A percentile compares a stretch with the other conserved stretches of the same genome.
phyloP scores from a whole-genome alignment of 1,139 yeast species.

The Geotrichum candidum region DNA sequence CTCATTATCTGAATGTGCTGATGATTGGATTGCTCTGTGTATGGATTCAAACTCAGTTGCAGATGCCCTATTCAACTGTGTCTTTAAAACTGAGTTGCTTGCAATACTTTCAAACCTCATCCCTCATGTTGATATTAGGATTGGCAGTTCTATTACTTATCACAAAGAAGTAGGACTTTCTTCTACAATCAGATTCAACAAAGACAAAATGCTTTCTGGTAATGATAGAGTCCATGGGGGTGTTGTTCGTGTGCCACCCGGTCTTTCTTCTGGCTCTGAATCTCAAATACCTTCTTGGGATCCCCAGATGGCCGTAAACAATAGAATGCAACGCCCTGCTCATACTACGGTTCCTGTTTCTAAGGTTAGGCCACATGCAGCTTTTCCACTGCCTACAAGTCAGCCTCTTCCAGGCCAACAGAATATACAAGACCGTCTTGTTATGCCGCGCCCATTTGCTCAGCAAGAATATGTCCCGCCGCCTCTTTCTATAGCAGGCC shows the following conservation, averaged over 20 bases:
- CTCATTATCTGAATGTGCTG: constrained; percentile 70
- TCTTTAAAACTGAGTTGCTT: constrained; percentile 82
- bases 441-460: neutral
- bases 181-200: constrained; percentile 64
- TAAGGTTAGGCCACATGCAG: neutral
- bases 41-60: constrained; percentile 48
- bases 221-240: constrained; percentile 85
- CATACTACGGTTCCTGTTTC: neutral
- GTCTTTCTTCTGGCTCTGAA: constrained; percentile 64
- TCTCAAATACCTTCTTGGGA: constrained; percentile 67
- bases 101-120: constrained; percentile 67
- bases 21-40: constrained; percentile 86
- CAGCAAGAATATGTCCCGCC: neutral
- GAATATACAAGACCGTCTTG: neutral
- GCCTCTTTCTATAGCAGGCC: neutral
- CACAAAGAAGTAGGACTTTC: constrained; percentile 82
- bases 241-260: constrained; percentile 72
- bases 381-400: neutral
- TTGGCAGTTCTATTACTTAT: constrained; percentile 71
- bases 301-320: neutral
- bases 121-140: constrained; percentile 52
- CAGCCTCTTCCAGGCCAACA: neutral
- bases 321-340: constrained; percentile 7
- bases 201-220: constrained; percentile 48
- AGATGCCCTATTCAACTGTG: constrained; percentile 72